Evolutionary conservation across 129 eudicot species (phyloP).

Genomic region (Solidago caesia): DNA sequence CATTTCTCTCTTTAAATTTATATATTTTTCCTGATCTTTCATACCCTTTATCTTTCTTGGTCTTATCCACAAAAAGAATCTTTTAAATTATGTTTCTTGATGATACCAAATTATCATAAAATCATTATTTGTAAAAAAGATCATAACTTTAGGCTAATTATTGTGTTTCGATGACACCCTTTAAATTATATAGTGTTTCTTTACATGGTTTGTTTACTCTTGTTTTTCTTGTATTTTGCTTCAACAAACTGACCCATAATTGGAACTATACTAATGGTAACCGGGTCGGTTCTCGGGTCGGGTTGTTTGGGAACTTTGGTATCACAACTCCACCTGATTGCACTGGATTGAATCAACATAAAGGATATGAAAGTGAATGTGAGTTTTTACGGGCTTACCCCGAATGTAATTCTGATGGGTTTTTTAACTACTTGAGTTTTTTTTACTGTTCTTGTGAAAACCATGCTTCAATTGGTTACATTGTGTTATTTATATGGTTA

Average conservation of each 20-base stretch:
- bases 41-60: neutral
- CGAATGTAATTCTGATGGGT: conserved; percentile 61
- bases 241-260: conserved; percentile 1
- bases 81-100: conserved; percentile 9
- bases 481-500: conserved; percentile 53
- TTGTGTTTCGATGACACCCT: conserved; percentile 2
- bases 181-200: conserved; percentile 12
- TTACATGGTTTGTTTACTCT: conserved; percentile 23
- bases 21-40: neutral
- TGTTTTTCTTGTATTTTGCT: conserved; percentile 28
- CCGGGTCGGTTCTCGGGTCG: conserved; percentile 26
- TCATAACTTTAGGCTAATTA: conserved; percentile 20
- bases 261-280: neutral
- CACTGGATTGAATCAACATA: conserved; percentile 44
- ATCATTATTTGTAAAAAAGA: conserved; percentile 3
- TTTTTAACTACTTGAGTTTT: conserved; percentile 54
- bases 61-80: neutral
- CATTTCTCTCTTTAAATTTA: too few species aligned
- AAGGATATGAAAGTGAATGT: conserved; percentile 47
- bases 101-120: conserved; percentile 3
- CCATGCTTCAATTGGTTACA: conserved; percentile 43
- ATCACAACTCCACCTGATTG: conserved; percentile 44
- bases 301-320: conserved; percentile 1
- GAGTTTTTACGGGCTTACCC: conserved; percentile 65
- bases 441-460: conserved; percentile 69